phyloP scores from a whole-genome alignment of 352 stramenopile species.

The Globisporangium rhizosaccharum region DNA sequence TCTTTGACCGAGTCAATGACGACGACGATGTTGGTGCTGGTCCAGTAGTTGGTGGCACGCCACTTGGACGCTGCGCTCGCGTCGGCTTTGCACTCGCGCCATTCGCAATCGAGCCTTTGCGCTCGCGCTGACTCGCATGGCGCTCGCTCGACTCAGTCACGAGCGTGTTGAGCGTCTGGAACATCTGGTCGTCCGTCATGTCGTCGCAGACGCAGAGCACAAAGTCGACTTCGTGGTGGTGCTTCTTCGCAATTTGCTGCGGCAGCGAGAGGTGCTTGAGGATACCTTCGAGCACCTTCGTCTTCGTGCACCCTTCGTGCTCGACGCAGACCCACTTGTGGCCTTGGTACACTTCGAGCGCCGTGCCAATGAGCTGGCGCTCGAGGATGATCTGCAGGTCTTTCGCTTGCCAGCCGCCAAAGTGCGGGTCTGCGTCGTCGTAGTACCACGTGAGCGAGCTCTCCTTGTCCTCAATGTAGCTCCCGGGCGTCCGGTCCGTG shows the following conservation, averaged over 20 bases:
- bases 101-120: conserved; percentile 25
- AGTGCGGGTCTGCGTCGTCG: conserved; percentile 76
- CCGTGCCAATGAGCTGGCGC: conserved; percentile 75
- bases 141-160: conserved; percentile 69
- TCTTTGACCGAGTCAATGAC: no score
- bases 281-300: conserved; percentile 66
- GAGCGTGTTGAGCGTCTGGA: conserved; percentile 80
- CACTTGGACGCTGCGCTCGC: conserved; percentile 14
- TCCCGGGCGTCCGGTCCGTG: conserved; percentile 68
- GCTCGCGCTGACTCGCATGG: conserved; percentile 43
- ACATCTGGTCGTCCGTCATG: conserved; percentile 88
- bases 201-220: conserved; percentile 87
- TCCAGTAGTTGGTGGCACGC: conserved; percentile 1
- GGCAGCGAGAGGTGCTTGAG: conserved; percentile 67
- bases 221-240: conserved; percentile 80
- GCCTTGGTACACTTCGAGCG: conserved; percentile 84
- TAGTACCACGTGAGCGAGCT: conserved; percentile 88
- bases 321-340: conserved; percentile 80
- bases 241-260: conserved; percentile 59
- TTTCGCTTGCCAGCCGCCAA: conserved; percentile 86
- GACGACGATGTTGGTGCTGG: conserved; percentile 4
- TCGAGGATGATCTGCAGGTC: conserved; percentile 89
- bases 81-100: conserved; percentile 15
- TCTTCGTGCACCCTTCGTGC: conserved; percentile 77
- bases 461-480: conserved; percentile 84